phyloP scores from a whole-genome alignment of 2,329 filamentous ascomycete genomes.

The Fusarium xyrophilum region DNA sequence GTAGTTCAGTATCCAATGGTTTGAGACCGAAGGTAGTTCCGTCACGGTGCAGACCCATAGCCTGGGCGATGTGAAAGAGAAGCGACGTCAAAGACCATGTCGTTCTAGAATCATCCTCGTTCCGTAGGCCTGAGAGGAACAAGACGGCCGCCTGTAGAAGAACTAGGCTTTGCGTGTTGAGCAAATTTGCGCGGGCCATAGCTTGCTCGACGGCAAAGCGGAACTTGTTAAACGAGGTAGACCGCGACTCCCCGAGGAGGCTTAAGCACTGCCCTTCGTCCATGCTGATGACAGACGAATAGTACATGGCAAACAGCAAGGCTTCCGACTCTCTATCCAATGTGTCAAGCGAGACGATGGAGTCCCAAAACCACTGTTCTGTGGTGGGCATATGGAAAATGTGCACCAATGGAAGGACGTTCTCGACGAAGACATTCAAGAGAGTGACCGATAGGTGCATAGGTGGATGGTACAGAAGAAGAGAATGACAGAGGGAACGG shows the following conservation, averaged over 20 bases:
- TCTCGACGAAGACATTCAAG: background rate
- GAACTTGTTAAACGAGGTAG: background rate
- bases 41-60: background rate
- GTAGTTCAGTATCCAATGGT: background rate
- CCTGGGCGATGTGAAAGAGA: background rate
- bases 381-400: background rate
- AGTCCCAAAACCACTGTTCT: background rate
- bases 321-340: background rate
- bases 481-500: background rate
- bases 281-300: background rate
- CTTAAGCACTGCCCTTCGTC: background rate
- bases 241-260: background rate
- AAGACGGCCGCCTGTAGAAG: background rate
- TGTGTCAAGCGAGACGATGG: background rate
- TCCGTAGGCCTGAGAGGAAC: background rate
- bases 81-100: background rate
- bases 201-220: conserved; percentile 2
- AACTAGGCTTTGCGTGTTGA: background rate
- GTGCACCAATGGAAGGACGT: background rate
- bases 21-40: background rate
- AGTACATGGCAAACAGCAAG: background rate
- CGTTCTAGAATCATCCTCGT: background rate
- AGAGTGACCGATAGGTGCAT: background rate
- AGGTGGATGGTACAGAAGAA: background rate
- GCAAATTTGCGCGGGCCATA: background rate